A percentile compares a stretch with the other conserved stretches of the same genome.
Conservation (phyloP, 2,329 filamentous ascomycete species). For the Nothophaeocryptopus gaeumannii region DNA sequence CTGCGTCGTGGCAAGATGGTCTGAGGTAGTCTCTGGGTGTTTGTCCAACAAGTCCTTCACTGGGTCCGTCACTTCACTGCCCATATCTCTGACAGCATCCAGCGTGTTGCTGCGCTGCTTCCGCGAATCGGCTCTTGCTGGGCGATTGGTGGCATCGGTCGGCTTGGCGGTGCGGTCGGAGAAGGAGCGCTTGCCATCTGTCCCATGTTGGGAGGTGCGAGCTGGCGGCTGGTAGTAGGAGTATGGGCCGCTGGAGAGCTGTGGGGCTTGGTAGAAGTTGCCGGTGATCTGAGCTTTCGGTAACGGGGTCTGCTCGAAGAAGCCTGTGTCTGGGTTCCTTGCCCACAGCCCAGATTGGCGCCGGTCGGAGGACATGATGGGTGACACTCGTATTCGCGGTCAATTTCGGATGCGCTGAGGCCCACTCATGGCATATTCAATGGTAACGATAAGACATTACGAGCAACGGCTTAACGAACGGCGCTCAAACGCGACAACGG, state of each 20-base stretch:
- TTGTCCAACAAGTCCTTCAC: conserved; percentile 10
- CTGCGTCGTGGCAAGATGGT: conserved; percentile 11
- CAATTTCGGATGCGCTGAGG: too few relatives aligned
- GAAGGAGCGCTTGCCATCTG: conserved; percentile 27
- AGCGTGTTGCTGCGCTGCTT: conserved; percentile 16
- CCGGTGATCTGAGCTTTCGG: conserved; percentile 12
- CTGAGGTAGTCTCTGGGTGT: conserved; percentile 8
- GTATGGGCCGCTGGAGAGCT: conserved; percentile 23
- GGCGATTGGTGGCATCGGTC: conserved; percentile 10
- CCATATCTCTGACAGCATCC: conserved; percentile 1
- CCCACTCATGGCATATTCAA: not conserved
- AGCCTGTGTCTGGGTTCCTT: conserved; percentile 24
- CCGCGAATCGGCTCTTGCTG: conserved; percentile 11
- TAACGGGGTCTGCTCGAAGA: conserved; percentile 23
- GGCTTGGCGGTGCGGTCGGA: conserved; percentile 26
- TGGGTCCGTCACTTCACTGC: not conserved
- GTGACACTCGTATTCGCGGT: not conserved
- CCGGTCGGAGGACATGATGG: conserved; percentile 24
- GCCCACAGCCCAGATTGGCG: conserved; percentile 33
- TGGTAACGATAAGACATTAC: conserved; percentile 8
- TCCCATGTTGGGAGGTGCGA: not conserved
- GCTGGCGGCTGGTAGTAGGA: conserved; percentile 33
- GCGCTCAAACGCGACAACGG: conserved; percentile 11
- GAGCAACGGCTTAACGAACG: conserved; percentile 1
- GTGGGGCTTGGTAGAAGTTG: conserved; percentile 4